Percentiles rank a stretch among this genome's conserved stretches.
Conservation (phyloP, 495 filamentous ascomycete genomes). For the Sabuloglossum arenarium region DNA sequence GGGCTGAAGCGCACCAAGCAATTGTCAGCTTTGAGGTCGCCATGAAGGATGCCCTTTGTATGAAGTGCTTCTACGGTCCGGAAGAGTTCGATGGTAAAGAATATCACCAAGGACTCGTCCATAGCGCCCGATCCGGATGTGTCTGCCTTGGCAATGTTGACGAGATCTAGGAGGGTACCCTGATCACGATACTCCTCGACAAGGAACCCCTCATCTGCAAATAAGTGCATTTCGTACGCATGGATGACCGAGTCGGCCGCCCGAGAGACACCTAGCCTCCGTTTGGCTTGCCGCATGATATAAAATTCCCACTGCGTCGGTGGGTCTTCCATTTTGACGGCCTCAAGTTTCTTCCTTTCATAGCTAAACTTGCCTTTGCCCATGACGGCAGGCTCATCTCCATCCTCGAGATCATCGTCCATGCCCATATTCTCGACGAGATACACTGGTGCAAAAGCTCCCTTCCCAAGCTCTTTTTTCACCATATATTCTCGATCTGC, state of each 20-base stretch:
- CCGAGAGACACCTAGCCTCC: slow-evolving; percentile 40
- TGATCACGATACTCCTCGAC: slow-evolving; percentile 74
- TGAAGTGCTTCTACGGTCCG: slow-evolving; percentile 80
- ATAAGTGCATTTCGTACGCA: slow-evolving; percentile 76
- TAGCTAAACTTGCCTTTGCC: slow-evolving; percentile 25
- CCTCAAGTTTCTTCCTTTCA: slow-evolving; percentile 42
- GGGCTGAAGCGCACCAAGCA: slow-evolving; percentile 65
- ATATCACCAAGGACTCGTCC: slow-evolving; percentile 82
- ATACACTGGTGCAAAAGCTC: slow-evolving; percentile 89
- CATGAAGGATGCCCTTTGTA: slow-evolving; percentile 59
- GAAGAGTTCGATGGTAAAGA: slow-evolving; percentile 80
- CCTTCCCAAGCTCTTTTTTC: slow-evolving; percentile 73
- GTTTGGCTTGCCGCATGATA: slow-evolving; percentile 66
- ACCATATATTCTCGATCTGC: slow-evolving; percentile 44
- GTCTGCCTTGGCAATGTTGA: slow-evolving; percentile 67
- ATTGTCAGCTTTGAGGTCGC: slow-evolving; percentile 90
- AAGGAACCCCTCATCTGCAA: slow-evolving; percentile 65
- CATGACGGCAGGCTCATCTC: slow-evolving; percentile 22
- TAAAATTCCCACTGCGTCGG: slow-evolving; percentile 90
- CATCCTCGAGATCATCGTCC: slow-evolving; percentile 22
- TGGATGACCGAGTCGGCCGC: slow-evolving; percentile 43
- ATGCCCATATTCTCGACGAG: slow-evolving; percentile 48
- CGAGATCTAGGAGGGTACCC: slow-evolving; percentile 79
- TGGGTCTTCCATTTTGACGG: slow-evolving; percentile 83
- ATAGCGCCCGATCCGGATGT: slow-evolving; percentile 37